Evolutionary conservation across 345 rosid genomes (phyloP), one percentile per base, ranked within the genome.

Genomic region (Populus euphratica): DNA sequence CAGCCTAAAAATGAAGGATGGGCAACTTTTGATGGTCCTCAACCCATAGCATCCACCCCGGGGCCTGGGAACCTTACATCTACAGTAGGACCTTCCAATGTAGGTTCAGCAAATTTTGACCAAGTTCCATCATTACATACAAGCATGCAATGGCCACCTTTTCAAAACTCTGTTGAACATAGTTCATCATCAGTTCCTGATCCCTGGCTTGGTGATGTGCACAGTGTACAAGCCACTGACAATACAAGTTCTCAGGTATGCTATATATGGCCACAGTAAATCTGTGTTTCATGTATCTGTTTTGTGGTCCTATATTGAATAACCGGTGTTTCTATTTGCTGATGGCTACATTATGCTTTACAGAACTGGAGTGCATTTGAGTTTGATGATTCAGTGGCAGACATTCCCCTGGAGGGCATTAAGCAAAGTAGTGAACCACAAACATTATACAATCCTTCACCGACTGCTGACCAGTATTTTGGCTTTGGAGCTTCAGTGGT

Each of bases 351-450:
- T 0, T 12, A 35, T 78, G 81, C 64, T 81, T 27, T 80, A 79
- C 92, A 93, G 98, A 84, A 87, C 61, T 90, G 98, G 98, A 90
- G 87, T 88, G 94, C 96, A 74, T 96, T 96, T 77, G 50, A 47
- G 50, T 47, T 47, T 14, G 89, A 78, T 1, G 77, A 81, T 77
- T 81, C 86, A 81, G 75, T 70, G 65, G 69, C 80, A 68, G 82
- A 81, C 63, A 73, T 77, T 83, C 71, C 98, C 63, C 49, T 65
- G 20, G 88, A 65, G 75, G 83, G 79, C 39, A 62, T 70, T 43
- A 80, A 73, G 75, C 87, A 85, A 77, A 78, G 17, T 72, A 68
- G 70, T 69, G 89, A 86, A 83, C 79, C 72, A 10, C 84, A 74
- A 44, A 82, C 78, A 78, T 81, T 80, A 17, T 78, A 47, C 81